phyloP scores from a whole-genome alignment of 257 asterid species.

The Solanum chiquidenum region DNA sequence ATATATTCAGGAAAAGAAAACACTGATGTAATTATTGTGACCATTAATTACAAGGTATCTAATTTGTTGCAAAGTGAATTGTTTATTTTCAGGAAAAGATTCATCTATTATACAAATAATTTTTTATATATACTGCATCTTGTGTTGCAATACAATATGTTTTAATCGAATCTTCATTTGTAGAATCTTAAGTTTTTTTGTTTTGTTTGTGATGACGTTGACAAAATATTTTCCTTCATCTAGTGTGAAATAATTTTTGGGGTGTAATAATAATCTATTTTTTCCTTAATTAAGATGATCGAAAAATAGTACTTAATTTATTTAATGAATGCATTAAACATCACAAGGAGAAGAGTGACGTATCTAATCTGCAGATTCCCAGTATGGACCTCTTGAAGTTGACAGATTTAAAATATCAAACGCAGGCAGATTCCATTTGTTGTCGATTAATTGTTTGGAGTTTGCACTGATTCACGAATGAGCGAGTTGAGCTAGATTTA shows the following conservation, averaged over 20 bases:
- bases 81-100: not conserved
- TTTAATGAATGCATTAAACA: not conserved
- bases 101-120: not conserved
- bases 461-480: not conserved
- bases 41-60: not conserved
- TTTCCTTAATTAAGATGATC: not conserved
- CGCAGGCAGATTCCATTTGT: not conserved
- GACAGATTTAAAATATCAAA: not conserved
- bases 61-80: not conserved
- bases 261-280: not conserved
- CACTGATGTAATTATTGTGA: not conserved
- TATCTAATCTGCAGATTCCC: not conserved
- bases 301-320: not conserved
- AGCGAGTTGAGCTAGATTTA: not conserved
- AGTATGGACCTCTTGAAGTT: not conserved
- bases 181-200: not conserved
- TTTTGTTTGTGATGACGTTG: not conserved
- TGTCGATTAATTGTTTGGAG: not conserved
- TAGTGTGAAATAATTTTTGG: no score
- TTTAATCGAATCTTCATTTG: not conserved
- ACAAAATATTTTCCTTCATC: not conserved
- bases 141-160: not conserved
- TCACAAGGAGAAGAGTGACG: not conserved
- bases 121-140: not conserved
- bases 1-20: no score